Evolutionary conservation across 2,329 filamentous ascomycete species (phyloP).

Genomic region (Fonsecaea monophora): DNA sequence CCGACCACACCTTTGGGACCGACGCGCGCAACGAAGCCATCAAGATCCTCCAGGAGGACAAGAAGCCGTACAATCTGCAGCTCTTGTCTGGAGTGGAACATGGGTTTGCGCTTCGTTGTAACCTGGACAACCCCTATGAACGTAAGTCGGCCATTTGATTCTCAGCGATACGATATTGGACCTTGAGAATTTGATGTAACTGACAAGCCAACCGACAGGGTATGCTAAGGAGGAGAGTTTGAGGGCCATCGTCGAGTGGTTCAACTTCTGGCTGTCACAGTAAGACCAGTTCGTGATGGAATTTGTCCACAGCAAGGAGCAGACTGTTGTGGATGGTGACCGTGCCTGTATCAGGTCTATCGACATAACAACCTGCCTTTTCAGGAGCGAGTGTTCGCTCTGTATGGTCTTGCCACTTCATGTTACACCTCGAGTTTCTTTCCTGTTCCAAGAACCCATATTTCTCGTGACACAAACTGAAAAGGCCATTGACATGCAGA

Average conservation of each 20-base stretch:
- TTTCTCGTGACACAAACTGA: neutral
- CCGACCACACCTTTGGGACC: constrained; percentile 31
- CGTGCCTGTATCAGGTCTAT: neutral
- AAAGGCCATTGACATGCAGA: neutral
- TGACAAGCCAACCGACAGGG: constrained; percentile 16
- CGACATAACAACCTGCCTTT: neutral
- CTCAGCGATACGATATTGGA: neutral
- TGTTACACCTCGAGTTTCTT: neutral
- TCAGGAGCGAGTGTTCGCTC: neutral
- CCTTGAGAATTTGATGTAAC: neutral
- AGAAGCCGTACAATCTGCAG: constrained; percentile 38
- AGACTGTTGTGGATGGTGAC: neutral
- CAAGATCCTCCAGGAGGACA: constrained; percentile 33
- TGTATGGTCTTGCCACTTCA: neutral
- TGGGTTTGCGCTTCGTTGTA: constrained; percentile 40
- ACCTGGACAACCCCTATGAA: constrained; percentile 34
- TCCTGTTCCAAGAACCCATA: neutral
- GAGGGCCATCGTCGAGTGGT: constrained; percentile 30
- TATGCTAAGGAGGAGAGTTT: constrained; percentile 34
- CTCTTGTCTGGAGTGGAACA: constrained; percentile 40
- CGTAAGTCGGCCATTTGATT: constrained; percentile 14
- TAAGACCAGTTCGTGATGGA: constrained; percentile 1
- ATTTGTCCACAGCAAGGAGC: neutral
- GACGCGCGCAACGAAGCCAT: constrained; percentile 32
- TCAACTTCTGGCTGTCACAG: constrained; percentile 31